These are phyloP conservation scores for Neospora caninum DNA, from an alignment of 169 alveolate genomes.

Conservation along the genomic window DNA sequence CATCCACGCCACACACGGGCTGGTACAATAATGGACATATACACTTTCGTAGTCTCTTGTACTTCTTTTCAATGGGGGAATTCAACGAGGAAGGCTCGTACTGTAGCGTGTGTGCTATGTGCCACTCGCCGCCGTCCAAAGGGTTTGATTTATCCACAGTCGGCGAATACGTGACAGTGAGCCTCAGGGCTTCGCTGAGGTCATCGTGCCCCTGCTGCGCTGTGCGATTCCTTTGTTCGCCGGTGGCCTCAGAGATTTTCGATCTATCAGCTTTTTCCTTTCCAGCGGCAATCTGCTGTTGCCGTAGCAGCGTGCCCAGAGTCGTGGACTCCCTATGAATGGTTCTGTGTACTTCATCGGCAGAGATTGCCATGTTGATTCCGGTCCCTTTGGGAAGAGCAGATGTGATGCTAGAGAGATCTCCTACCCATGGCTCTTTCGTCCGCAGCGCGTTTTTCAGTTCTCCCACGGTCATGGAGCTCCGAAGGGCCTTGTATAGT, in stretches of 20 bases:
- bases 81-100: neutral
- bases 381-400: neutral
- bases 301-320: constrained; percentile 2
- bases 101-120: neutral
- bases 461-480: constrained; percentile 13
- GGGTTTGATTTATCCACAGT: neutral
- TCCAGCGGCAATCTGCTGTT: neutral
- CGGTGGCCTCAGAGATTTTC: neutral
- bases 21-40: neutral
- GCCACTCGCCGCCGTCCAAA: neutral
- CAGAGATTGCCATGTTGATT: neutral
- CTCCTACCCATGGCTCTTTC: neutral
- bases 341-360: neutral
- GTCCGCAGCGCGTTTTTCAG: neutral
- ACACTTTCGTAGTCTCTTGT: neutral
- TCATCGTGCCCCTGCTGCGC: neutral
- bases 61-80: neutral
- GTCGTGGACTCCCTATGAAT: neutral
- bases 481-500: neutral
- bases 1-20: constrained; percentile 39
- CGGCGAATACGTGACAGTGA: neutral
- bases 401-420: neutral
- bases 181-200: neutral
- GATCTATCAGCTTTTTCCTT: neutral
- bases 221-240: neutral